Conservation (phyloP, 192 early-diverging fungal species). For the Pilaira anomala region DNA sequence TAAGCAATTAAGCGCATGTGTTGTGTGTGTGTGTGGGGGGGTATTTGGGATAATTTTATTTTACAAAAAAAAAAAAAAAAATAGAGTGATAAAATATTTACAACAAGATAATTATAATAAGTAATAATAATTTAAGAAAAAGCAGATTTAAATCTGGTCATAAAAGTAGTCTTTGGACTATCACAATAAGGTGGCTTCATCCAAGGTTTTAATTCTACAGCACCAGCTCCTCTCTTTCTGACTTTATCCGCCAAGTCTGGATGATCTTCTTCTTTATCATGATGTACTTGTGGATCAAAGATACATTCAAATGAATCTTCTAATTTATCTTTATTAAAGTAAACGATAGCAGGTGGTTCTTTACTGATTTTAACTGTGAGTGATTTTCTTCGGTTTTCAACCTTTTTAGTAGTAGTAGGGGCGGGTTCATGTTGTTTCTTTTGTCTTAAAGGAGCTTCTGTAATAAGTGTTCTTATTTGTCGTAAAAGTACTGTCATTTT, state of each 20-base stretch:
- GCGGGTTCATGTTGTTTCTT: slow-evolving; percentile 7
- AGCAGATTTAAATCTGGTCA: slow-evolving; percentile 9
- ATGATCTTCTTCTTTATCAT: slow-evolving; percentile 34
- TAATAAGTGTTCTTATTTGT: slow-evolving; percentile 8
- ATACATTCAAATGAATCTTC: slow-evolving; percentile 31
- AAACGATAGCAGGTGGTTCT: slow-evolving; percentile 26
- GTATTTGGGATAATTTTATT: too few species aligned
- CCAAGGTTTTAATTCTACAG: slow-evolving; percentile 26
- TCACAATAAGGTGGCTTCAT: slow-evolving; percentile 13
- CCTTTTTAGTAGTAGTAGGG: neutral
- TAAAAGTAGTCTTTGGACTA: neutral
- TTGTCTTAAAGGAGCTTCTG: slow-evolving; percentile 12
- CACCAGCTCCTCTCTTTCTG: neutral
- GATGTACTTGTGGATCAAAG: slow-evolving; percentile 27
- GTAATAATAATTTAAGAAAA: too few species aligned
- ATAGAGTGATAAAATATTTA: too few species aligned
- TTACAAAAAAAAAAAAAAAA: too few species aligned
- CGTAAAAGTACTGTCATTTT: slow-evolving; percentile 21
- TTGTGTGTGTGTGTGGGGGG: too few species aligned
- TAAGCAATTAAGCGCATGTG: too few species aligned
- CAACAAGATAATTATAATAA: too few species aligned
- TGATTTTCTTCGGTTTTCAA: slow-evolving; percentile 9
- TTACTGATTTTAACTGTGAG: slow-evolving; percentile 28
- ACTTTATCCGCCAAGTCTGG: slow-evolving; percentile 15
- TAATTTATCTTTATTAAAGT: slow-evolving; percentile 20